phyloP scores from a whole-genome alignment of 129 eudicot genomes.

The Saposhnikovia divaricata region DNA sequence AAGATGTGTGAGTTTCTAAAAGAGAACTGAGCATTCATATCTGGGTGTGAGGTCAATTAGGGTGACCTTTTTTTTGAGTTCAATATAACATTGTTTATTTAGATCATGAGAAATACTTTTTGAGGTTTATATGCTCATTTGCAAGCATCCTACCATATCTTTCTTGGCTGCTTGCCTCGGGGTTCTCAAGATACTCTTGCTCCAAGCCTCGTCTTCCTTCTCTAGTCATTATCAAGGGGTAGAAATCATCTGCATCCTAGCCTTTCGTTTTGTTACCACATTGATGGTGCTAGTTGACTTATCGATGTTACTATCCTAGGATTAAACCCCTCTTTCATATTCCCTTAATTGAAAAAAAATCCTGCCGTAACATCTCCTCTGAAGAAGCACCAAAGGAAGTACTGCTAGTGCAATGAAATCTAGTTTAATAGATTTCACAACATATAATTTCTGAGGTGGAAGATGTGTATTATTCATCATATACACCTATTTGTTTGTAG shows the following conservation, averaged over 20 bases:
- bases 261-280: background rate
- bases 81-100: background rate
- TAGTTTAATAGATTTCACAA: background rate
- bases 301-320: background rate
- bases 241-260: background rate
- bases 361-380: background rate
- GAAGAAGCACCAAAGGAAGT: background rate
- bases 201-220: background rate
- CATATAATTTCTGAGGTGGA: background rate
- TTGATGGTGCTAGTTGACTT: background rate
- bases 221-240: background rate
- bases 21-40: background rate
- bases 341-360: background rate
- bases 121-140: background rate
- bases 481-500: background rate
- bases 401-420: background rate
- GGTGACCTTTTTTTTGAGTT: background rate
- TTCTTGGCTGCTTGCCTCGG: background rate
- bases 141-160: background rate
- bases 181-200: background rate
- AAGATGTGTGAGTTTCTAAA: background rate
- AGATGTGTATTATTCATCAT: background rate
- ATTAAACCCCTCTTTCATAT: background rate
- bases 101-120: background rate
- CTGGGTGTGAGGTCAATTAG: background rate